phyloP scores from a whole-genome alignment of 495 filamentous ascomycete genomes.

The Penicillium bovifimosum region DNA sequence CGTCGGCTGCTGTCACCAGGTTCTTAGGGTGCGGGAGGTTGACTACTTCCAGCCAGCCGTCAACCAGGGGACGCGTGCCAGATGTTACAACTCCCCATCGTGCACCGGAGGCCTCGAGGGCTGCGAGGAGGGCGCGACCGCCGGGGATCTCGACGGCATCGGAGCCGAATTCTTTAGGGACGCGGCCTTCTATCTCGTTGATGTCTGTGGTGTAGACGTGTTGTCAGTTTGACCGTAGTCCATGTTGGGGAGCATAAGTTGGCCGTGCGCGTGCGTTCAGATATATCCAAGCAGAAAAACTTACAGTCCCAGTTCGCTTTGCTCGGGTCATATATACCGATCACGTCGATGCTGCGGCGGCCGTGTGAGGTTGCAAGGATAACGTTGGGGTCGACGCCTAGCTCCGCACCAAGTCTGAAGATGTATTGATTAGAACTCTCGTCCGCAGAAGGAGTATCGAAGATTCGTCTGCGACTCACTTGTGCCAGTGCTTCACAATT shows the following conservation, averaged over 20 bases:
- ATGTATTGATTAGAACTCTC: not conserved
- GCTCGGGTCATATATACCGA: slow-evolving; percentile 65
- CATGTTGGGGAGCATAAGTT: not conserved
- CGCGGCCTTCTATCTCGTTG: slow-evolving; percentile 65
- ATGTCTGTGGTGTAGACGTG: slow-evolving; percentile 54
- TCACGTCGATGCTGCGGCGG: slow-evolving; percentile 73
- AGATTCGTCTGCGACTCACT: slow-evolving; percentile 43
- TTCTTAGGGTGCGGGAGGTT: slow-evolving; percentile 65
- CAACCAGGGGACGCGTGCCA: slow-evolving; percentile 73
- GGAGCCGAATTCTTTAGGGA: slow-evolving; percentile 67
- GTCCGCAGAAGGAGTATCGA: not conserved
- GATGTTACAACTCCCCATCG: slow-evolving; percentile 94
- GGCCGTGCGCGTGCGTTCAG: not conserved
- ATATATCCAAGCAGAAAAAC: slow-evolving; percentile 29
- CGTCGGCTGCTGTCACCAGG: slow-evolving; percentile 82
- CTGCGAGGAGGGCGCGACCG: slow-evolving; percentile 49
- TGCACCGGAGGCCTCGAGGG: slow-evolving; percentile 50
- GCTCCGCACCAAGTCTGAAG: slow-evolving; percentile 68
- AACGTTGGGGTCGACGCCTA: slow-evolving; percentile 72
- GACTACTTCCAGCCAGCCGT: slow-evolving; percentile 80
- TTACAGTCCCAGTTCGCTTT: slow-evolving; percentile 89
- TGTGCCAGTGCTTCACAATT: slow-evolving; percentile 88
- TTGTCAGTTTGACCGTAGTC: not conserved
- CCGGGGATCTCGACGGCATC: slow-evolving; percentile 83
- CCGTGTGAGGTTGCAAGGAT: slow-evolving; percentile 90